These are phyloP conservation scores for Diospyros kaki DNA, from an alignment of 148 eudicot genomes.

Conservation along the genomic window DNA sequence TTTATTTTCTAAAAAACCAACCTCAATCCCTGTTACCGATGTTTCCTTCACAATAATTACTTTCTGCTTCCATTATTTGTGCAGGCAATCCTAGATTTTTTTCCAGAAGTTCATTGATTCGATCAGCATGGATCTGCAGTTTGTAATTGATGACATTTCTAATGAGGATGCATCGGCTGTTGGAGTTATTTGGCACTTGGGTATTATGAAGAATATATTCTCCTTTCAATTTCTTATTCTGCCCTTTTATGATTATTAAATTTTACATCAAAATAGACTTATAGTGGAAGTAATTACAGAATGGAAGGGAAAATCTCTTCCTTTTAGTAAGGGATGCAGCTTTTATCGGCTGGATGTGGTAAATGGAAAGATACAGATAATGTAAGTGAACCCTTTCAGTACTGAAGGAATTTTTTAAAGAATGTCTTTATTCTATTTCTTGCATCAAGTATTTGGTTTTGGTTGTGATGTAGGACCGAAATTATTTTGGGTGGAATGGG, in stretches of 20 bases:
- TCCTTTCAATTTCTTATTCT: conserved; percentile 4
- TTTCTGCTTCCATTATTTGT: not conserved
- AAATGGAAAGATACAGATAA: conserved; percentile 63
- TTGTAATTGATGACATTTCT: conserved; percentile 86
- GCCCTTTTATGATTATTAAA: not conserved
- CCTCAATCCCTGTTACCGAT: not conserved
- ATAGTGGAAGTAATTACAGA: conserved; percentile 36
- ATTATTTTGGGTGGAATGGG: not conserved
- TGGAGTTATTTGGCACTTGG: conserved; percentile 94
- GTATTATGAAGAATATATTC: conserved; percentile 25
- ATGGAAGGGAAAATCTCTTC: conserved; percentile 83
- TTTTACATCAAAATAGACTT: conserved; percentile 8
- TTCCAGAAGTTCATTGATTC: conserved; percentile 61
- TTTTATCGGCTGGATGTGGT: conserved; percentile 66
- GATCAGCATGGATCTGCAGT: conserved; percentile 70
- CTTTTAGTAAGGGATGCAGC: conserved; percentile 98
- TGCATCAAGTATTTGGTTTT: not conserved
- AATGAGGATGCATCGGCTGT: conserved; percentile 68
- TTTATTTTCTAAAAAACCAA: not conserved
- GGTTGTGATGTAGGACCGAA: not conserved
- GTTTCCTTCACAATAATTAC: not conserved
- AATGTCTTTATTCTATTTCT: not conserved
- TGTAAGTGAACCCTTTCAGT: conserved; percentile 37
- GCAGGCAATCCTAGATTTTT: conserved; percentile 83
- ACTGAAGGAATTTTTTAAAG: not conserved